Percentiles rank a stretch among this genome's conserved stretches.
phyloP scores from a whole-genome alignment of 2,329 filamentous ascomycete species.

The Fusarium sp. region DNA sequence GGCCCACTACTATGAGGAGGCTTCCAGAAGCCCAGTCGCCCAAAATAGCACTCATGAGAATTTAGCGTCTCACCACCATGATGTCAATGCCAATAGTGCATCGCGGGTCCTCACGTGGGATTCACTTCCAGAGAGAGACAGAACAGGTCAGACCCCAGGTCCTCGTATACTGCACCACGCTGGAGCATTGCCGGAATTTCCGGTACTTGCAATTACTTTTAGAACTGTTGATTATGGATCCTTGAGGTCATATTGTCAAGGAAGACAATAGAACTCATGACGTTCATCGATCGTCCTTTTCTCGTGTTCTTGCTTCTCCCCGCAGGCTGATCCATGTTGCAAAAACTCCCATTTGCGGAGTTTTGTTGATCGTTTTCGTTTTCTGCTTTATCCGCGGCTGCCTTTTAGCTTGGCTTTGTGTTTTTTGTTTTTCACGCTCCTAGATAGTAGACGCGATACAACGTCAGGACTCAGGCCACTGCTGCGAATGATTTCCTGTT shows the following conservation, averaged over 20 bases:
- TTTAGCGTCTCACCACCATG: conserved; percentile 40
- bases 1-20: conserved; percentile 7
- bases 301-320: conserved; percentile 26
- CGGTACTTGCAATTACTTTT: conserved; percentile 23
- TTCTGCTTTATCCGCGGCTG: conserved; percentile 9
- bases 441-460: conserved; percentile 7
- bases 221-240: not conserved
- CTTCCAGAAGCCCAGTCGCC: conserved; percentile 24
- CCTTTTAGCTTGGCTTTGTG: conserved; percentile 1
- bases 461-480: conserved; percentile 26
- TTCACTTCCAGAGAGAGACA: not conserved
- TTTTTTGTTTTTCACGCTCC: conserved; percentile 6
- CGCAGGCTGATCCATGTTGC: conserved; percentile 29
- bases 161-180: conserved; percentile 10
- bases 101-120: conserved; percentile 13
- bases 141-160: not conserved
- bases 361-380: conserved; percentile 14
- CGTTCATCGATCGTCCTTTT: conserved; percentile 6
- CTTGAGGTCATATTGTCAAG: conserved; percentile 18
- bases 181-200: conserved; percentile 17
- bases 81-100: conserved; percentile 37
- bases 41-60: conserved; percentile 30
- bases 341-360: conserved; percentile 31
- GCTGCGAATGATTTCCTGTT: conserved; percentile 18
- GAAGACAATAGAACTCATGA: conserved; percentile 28